Evolutionary conservation across 2,329 filamentous ascomycete species (phyloP).

Genomic region (Monascus ruber): DNA sequence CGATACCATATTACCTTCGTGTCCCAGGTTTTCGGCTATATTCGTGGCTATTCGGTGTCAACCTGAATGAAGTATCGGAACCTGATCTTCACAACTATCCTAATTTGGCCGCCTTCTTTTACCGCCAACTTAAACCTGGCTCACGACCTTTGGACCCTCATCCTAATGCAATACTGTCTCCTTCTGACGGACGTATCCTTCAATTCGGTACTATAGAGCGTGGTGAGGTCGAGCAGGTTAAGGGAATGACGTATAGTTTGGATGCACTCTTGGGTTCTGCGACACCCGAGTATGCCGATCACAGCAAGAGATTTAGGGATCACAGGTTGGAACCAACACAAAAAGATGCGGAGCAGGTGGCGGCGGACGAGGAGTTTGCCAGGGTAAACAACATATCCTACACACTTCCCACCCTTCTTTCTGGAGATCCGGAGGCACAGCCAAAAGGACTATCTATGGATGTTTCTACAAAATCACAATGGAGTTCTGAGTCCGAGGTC

Average conservation of each 20-base stretch:
- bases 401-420: constrained; percentile 76
- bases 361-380: constrained; percentile 83
- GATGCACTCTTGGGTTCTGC: constrained; percentile 72
- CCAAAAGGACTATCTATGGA: constrained; percentile 51
- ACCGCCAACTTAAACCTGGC: constrained; percentile 83
- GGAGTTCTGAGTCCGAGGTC: constrained; percentile 71
- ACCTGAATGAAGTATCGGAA: constrained; percentile 76
- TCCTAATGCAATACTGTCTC: constrained; percentile 68
- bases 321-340: constrained; percentile 21
- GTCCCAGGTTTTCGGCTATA: constrained; percentile 88
- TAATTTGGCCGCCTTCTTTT: constrained; percentile 95
- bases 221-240: constrained; percentile 95
- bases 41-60: constrained; percentile 82
- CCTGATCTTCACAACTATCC: constrained; percentile 80
- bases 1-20: constrained; percentile 76
- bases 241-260: constrained; percentile 94
- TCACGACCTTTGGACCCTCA: constrained; percentile 74
- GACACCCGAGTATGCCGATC: constrained; percentile 35
- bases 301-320: constrained; percentile 23
- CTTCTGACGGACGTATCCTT: constrained; percentile 79
- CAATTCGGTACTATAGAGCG: constrained; percentile 88
- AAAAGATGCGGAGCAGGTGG: constrained; percentile 52
- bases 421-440: constrained; percentile 45
- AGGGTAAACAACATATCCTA: constrained; percentile 91
- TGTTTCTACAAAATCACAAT: constrained; percentile 56